A percentile compares a stretch with the other conserved stretches of the same genome.
These are phyloP conservation scores for Flammula alnicola DNA, from an alignment of 1,284 basidiomycete genomes.

Conservation along the genomic window DNA sequence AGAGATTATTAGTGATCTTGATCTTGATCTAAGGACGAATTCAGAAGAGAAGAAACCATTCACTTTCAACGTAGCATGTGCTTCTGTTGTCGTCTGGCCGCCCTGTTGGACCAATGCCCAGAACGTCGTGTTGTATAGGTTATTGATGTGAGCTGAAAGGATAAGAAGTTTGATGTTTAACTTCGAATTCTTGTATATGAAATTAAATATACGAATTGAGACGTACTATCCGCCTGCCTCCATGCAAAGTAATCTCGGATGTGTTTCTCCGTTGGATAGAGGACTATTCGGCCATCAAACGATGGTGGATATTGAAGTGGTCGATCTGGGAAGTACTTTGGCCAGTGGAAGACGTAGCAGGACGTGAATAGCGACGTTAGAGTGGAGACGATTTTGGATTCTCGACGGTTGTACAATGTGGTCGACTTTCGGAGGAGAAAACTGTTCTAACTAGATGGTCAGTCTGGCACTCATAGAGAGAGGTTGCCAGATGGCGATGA, in stretches of 20 bases:
- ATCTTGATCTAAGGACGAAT: too few relatives aligned
- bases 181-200: too few relatives aligned
- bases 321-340: constrained; percentile 73
- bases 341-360: constrained; percentile 90
- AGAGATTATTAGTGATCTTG: constrained; percentile 12
- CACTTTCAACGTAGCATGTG: constrained; percentile 80
- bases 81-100: constrained; percentile 77
- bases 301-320: constrained; percentile 83
- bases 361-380: constrained; percentile 93
- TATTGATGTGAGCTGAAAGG: constrained; percentile 93
- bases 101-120: constrained; percentile 91
- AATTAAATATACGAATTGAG: too few relatives aligned
- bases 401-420: constrained; percentile 82
- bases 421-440: constrained; percentile 85
- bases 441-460: constrained; percentile 44
- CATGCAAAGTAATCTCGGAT: constrained; percentile 94
- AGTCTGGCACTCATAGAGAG: too few relatives aligned
- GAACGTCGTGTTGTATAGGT: constrained; percentile 95
- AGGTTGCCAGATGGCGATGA: constrained; percentile 9
- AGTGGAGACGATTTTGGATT: constrained; percentile 89
- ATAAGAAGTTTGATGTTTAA: constrained; percentile 21
- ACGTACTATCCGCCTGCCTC: constrained; percentile 94
- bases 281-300: constrained; percentile 90
- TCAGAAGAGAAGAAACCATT: constrained; percentile 13
- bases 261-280: constrained; percentile 79